phyloP scores from a whole-genome alignment of 2,329 filamentous ascomycete species.

The Hymenoscyphus infarciens region DNA sequence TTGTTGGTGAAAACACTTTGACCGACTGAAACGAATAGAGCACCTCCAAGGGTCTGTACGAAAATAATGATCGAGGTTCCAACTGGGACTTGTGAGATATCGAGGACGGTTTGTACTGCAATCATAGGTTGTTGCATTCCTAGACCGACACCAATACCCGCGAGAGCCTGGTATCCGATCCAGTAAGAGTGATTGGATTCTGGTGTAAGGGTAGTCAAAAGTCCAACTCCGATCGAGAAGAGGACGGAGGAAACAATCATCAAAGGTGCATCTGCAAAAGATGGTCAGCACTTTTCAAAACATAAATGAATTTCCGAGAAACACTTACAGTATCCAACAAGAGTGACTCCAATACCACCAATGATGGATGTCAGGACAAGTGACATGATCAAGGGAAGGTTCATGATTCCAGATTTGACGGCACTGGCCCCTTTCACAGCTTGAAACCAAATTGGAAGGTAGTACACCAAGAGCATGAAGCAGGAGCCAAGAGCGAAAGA shows the following conservation, averaged over 20 bases:
- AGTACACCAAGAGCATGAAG: slow-evolving; percentile 41
- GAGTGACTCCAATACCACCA: slow-evolving; percentile 31
- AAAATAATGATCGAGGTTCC: slow-evolving; percentile 39
- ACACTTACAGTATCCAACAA: slow-evolving; percentile 21
- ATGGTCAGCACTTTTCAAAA: not conserved
- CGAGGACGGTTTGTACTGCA: slow-evolving; percentile 18
- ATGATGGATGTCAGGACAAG: slow-evolving; percentile 33
- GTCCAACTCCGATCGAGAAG: slow-evolving; percentile 43
- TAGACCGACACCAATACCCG: slow-evolving; percentile 52
- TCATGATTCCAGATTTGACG: slow-evolving; percentile 32
- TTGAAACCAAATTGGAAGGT: slow-evolving; percentile 49
- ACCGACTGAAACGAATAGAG: slow-evolving; percentile 53
- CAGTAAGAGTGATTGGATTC: slow-evolving; percentile 45
- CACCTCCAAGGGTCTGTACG: slow-evolving; percentile 53
- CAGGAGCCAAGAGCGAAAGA: slow-evolving; percentile 35
- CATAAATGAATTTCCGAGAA: not conserved
- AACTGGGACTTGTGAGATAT: slow-evolving; percentile 15
- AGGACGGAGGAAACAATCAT: slow-evolving; percentile 24
- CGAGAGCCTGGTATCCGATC: slow-evolving; percentile 54
- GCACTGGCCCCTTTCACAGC: slow-evolving; percentile 33
- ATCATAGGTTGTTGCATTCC: slow-evolving; percentile 43
- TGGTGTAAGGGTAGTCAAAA: slow-evolving; percentile 51
- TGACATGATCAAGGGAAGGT: slow-evolving; percentile 35
- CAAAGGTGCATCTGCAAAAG: slow-evolving; percentile 12
- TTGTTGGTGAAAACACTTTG: slow-evolving; percentile 41